phyloP scores from a whole-genome alignment of 1,284 basidiomycete genomes.

The Nidula niveotomentosa region DNA sequence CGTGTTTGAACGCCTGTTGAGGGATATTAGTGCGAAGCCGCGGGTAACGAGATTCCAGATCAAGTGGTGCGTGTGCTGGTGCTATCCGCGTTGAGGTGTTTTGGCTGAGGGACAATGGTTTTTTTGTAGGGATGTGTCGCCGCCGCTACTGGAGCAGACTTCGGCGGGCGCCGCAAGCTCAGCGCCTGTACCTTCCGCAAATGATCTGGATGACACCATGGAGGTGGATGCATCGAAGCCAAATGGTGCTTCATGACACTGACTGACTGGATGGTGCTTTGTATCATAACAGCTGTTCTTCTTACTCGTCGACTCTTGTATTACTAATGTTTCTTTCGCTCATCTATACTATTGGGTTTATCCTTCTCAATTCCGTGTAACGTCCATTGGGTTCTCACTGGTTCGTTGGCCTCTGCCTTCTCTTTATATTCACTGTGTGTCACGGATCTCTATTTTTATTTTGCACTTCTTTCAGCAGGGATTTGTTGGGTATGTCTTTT shows the following conservation, averaged over 20 bases:
- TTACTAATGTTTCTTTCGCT: too few relatives aligned
- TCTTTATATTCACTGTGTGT: too few relatives aligned
- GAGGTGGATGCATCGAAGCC: constrained; percentile 3
- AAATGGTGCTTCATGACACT: constrained; percentile 5
- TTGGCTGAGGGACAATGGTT: constrained; percentile 1
- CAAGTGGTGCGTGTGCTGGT: constrained; percentile 61
- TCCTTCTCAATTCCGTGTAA: too few relatives aligned
- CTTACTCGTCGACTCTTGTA: too few relatives aligned
- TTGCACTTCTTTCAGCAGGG: too few relatives aligned
- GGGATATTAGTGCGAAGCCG: constrained; percentile 92
- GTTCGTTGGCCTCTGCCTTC: too few relatives aligned
- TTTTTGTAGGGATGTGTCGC: constrained; percentile 62
- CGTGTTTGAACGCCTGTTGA: constrained; percentile 76
- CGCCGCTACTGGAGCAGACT: constrained; percentile 45
- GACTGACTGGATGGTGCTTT: background rate
- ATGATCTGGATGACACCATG: constrained; percentile 51
- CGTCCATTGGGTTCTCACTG: too few relatives aligned
- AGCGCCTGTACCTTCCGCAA: constrained; percentile 77
- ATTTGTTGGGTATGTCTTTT: too few relatives aligned
- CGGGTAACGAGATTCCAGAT: constrained; percentile 92
- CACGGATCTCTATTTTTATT: too few relatives aligned
- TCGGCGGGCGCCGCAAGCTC: constrained; percentile 71
- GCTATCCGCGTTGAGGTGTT: background rate
- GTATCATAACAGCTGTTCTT: background rate
- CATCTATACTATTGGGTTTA: too few relatives aligned